Percentiles rank a stretch among this genome's conserved stretches.
These are phyloP conservation scores for Ceratocystis cacaofunesta DNA, from an alignment of 2,329 filamentous ascomycete genomes.

Conservation along the genomic window DNA sequence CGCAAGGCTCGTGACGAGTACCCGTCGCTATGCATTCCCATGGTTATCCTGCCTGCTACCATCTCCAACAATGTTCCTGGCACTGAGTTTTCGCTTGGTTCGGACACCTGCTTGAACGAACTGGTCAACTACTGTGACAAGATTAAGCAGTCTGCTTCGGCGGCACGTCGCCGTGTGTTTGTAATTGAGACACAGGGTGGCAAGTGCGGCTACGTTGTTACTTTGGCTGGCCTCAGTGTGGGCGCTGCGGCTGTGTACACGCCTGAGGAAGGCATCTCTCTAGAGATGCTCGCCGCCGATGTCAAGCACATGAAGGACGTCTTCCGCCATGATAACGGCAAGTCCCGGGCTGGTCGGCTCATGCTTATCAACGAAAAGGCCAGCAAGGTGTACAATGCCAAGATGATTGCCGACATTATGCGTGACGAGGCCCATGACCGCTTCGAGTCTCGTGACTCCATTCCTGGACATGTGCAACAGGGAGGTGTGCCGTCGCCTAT, in stretches of 20 bases:
- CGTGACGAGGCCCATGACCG: constrained; percentile 80
- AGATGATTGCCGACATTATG: constrained; percentile 91
- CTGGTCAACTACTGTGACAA: constrained; percentile 92
- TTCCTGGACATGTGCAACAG: constrained; percentile 89
- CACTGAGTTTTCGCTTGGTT: constrained; percentile 91
- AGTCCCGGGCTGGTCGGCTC: constrained; percentile 78
- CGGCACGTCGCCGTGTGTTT: constrained; percentile 83
- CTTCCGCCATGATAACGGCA: constrained; percentile 72
- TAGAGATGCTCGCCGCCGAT: constrained; percentile 83
- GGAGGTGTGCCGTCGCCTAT: constrained; percentile 86
- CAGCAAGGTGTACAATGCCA: constrained; percentile 76
- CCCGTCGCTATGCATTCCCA: constrained; percentile 79
- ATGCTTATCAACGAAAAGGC: constrained; percentile 96
- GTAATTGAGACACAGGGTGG: constrained; percentile 97
- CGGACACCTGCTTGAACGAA: constrained; percentile 91
- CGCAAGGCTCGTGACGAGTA: constrained; percentile 65
- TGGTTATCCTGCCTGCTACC: constrained; percentile 84
- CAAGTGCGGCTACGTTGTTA: constrained; percentile 84
- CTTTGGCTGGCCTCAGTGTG: constrained; percentile 76
- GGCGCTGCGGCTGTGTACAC: constrained; percentile 91
- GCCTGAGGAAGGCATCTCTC: constrained; percentile 85
- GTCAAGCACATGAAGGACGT: constrained; percentile 78
- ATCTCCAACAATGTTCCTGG: constrained; percentile 98
- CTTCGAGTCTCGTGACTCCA: constrained; percentile 83
- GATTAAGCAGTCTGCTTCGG: constrained; percentile 91